Percentiles rank a stretch among this genome's conserved stretches.
Conservation (phyloP, 495 filamentous ascomycete species). For the Parmelia sp. region DNA sequence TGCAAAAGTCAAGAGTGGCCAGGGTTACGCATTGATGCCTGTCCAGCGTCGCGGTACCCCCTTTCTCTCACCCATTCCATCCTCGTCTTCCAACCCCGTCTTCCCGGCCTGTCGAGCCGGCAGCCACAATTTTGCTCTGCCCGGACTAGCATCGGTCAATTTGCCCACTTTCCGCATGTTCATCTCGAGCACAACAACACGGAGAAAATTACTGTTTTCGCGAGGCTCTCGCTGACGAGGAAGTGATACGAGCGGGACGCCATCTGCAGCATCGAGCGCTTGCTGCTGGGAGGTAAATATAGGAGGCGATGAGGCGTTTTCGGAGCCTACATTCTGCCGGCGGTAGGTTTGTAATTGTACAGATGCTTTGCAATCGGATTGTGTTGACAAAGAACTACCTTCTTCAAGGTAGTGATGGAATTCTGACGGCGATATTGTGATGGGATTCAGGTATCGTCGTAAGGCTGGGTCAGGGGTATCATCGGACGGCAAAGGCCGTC, state of each 20-base stretch:
- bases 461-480: constrained; percentile 79
- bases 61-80: neutral
- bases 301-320: constrained; percentile 26
- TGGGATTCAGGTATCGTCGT: constrained; percentile 87
- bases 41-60: constrained; percentile 17
- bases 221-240: constrained; percentile 80
- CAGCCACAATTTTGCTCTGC: constrained; percentile 77
- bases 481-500: constrained; percentile 67
- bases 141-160: constrained; percentile 74
- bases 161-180: constrained; percentile 92
- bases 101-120: constrained; percentile 60
- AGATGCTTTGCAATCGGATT: constrained; percentile 57
- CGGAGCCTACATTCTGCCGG: constrained; percentile 32
- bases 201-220: constrained; percentile 90
- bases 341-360: constrained; percentile 84
- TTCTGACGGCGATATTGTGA: constrained; percentile 59
- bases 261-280: constrained; percentile 15
- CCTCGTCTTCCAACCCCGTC: constrained; percentile 3
- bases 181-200: constrained; percentile 93
- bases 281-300: constrained; percentile 19
- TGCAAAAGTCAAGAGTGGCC: neutral
- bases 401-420: constrained; percentile 51
- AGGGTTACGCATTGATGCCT: constrained; percentile 11
- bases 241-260: constrained; percentile 12
- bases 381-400: constrained; percentile 28